Base-by-base conservation (phyloP, 306 rosid species). In the Trifolium dubium region DNA sequence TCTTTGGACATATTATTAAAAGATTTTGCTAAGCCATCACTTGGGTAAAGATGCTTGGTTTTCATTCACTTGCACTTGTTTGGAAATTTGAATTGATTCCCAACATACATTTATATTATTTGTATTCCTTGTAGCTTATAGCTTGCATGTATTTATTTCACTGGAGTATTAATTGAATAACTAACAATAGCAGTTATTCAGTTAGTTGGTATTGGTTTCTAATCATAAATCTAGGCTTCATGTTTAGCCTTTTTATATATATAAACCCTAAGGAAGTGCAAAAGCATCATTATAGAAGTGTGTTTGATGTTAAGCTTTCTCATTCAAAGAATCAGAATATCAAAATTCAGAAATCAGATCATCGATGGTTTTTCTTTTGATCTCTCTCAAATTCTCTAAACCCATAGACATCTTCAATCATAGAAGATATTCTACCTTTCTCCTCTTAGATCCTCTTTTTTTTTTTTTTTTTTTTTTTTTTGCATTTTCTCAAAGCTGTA, bases 401-500 rank as follows among this genome's bases (percentile, higher is more conserved):
- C 18, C 8, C 18, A 0, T 30, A 13, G 10, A 60, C 31, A 30
- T 60, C 66, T 60, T 60, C 66, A 32, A 63, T 43, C 37, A 58
- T 30, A 5, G 68, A 65, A 43, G 34, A 80, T 50, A 34, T 19
- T 75, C 74, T 64, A 32, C 46, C 32, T 59, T 23, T 68, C 30
- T 34, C 64, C 55, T 70, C 15, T 40, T 70, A 54, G 56, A 49
- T 69, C 37, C 64, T 39, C 15, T 28, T 37, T 17, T 43, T 43
- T 43, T 40, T 47, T 50, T 37, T 39, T 8, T 5, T 28, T 37
- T 17, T 43, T 43, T 43, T 40, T 47, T 50, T 37, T 39, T 8
- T 5, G 8, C 8, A 60, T 43, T 61, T 12, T 19, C 49, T 1
- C 28, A 49, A 30, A 78, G 61, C 58, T 47, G 15, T 71, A 54